phyloP scores from a whole-genome alignment of 768 basidiomycete species.

The Serendipita sp. region DNA sequence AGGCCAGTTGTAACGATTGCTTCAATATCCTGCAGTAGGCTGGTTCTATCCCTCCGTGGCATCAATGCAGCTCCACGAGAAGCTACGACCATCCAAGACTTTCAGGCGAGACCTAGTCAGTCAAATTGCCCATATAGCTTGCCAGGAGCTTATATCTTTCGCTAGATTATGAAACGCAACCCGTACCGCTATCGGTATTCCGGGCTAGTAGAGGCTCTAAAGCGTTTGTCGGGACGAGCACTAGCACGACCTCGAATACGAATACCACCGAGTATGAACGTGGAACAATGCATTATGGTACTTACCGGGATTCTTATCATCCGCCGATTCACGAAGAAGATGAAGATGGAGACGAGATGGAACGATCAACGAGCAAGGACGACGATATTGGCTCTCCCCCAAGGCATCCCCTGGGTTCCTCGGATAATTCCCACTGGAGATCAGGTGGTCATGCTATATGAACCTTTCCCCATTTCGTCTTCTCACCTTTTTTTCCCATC shows the following conservation, averaged over 20 bases:
- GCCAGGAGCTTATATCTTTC: background rate
- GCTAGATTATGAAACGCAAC: background rate
- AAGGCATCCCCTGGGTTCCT: no score
- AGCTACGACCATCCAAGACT: background rate
- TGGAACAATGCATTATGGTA: background rate
- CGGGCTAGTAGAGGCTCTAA: background rate
- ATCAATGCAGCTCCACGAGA: background rate
- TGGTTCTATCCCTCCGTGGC: conserved; percentile 3
- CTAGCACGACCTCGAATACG: background rate
- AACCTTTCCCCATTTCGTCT: no score
- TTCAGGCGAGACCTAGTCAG: background rate
- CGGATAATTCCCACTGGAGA: no score
- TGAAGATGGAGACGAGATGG: background rate
- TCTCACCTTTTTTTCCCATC: no score
- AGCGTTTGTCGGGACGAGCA: background rate
- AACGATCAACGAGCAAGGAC: no score
- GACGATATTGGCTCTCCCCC: no score
- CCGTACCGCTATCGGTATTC: background rate
- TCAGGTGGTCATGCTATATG: no score
- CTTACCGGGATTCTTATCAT: background rate
- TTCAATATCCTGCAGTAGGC: background rate
- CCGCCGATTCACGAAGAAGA: background rate
- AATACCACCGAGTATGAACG: background rate
- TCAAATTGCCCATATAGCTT: background rate
- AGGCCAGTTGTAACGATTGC: background rate